These are phyloP conservation scores for Tolypocladium tropicale DNA, from an alignment of 2,329 filamentous ascomycete genomes.

Conservation along the genomic window DNA sequence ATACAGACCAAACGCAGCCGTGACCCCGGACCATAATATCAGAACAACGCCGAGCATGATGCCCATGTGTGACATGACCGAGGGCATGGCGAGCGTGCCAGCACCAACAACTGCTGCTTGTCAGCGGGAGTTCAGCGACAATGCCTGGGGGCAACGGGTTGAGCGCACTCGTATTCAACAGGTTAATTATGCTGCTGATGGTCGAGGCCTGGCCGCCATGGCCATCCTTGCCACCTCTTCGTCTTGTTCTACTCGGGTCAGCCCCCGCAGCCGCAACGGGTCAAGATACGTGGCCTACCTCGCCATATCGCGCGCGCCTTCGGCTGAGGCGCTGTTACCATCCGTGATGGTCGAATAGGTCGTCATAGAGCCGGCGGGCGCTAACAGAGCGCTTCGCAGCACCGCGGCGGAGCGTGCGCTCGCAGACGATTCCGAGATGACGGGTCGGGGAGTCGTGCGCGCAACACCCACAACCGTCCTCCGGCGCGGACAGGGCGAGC, in stretches of 20 bases:
- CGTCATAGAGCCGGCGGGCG: slow-evolving; percentile 35
- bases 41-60: slow-evolving; percentile 75
- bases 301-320: slow-evolving; percentile 35
- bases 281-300: slow-evolving; percentile 22
- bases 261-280: not conserved
- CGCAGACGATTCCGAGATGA: not conserved
- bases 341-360: slow-evolving; percentile 43
- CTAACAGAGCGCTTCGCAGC: not conserved
- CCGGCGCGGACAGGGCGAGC: not conserved
- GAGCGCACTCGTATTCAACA: slow-evolving; percentile 82
- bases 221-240: slow-evolving; percentile 60
- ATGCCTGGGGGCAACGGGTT: slow-evolving; percentile 2
- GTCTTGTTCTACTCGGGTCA: slow-evolving; percentile 35
- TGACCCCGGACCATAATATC: slow-evolving; percentile 84
- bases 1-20: slow-evolving; percentile 86
- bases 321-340: slow-evolving; percentile 29
- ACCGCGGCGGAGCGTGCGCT: slow-evolving; percentile 2
- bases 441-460: not conserved
- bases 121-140: slow-evolving; percentile 5
- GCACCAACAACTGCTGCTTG: slow-evolving; percentile 69
- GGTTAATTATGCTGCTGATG: slow-evolving; percentile 85
- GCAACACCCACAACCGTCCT: not conserved
- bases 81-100: slow-evolving; percentile 90
- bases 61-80: slow-evolving; percentile 90
- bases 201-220: slow-evolving; percentile 68